Conservation (phyloP, 1,139 yeast species). For the Blastobotrys aristatus region DNA sequence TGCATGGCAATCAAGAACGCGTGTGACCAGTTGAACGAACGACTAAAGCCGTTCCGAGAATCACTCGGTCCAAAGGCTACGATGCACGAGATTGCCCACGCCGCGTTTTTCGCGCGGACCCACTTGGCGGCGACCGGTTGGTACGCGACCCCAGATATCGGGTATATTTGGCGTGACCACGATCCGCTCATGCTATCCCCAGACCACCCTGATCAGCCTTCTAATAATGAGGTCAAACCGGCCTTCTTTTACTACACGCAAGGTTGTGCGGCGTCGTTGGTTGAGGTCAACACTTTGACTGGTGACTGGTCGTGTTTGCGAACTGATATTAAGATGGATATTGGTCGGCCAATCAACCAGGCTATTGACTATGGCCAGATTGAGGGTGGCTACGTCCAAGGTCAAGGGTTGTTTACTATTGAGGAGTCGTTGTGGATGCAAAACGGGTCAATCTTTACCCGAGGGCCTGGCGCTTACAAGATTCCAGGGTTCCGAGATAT, state of each 20-base stretch:
- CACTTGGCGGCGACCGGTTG: constrained; percentile 45
- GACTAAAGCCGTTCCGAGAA: constrained; percentile 38
- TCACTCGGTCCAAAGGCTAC: constrained; percentile 27
- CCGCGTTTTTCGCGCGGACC: constrained; percentile 42
- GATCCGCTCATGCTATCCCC: no score
- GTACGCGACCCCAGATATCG: constrained; percentile 47
- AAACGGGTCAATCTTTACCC: constrained; percentile 40
- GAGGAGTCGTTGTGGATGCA: constrained; percentile 44
- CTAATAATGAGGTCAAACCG: no score
- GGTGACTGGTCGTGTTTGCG: constrained; percentile 43
- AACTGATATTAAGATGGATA: constrained; percentile 43
- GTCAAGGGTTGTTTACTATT: constrained; percentile 45
- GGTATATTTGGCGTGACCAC: constrained; percentile 39
- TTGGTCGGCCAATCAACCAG: constrained; percentile 44
- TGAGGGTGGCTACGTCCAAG: constrained; percentile 46
- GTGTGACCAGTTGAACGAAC: constrained; percentile 40
- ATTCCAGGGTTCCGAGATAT: constrained; percentile 44
- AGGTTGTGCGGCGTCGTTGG: constrained; percentile 40
- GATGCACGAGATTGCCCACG: constrained; percentile 38
- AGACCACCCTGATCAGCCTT: constrained; percentile 25
- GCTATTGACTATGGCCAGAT: constrained; percentile 47
- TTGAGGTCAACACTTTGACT: constrained; percentile 43
- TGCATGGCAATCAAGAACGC: constrained; percentile 45
- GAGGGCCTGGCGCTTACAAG: constrained; percentile 47
- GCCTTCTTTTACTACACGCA: constrained; percentile 44